Conservation (phyloP, 108 stramenopile species). For the Schizochytrium sp. region DNA sequence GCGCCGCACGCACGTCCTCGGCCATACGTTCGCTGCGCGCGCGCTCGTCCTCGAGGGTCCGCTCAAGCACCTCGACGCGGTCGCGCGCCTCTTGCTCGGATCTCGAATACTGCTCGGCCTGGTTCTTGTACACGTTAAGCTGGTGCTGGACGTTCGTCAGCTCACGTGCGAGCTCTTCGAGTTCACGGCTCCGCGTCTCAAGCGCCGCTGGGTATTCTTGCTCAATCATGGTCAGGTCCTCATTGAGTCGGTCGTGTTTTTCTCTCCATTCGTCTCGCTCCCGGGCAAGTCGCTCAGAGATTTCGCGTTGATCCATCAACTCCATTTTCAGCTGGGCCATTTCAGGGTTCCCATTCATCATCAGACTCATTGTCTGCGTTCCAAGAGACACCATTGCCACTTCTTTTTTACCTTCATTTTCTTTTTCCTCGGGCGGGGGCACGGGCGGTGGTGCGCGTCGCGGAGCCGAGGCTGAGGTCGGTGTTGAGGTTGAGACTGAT, state of each 20-base stretch:
- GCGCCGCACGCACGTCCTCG: background rate
- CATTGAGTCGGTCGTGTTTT: background rate
- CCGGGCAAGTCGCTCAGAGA: background rate
- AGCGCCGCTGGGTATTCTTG: background rate
- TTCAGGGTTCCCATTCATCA: background rate
- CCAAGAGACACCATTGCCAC: background rate
- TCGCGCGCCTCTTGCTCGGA: constrained; percentile 1
- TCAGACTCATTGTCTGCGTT: background rate
- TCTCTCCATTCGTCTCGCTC: background rate
- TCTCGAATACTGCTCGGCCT: background rate
- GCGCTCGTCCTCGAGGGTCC: background rate
- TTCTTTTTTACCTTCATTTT: background rate
- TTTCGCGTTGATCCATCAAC: background rate
- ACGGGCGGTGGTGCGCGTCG: background rate
- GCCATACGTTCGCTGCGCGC: background rate
- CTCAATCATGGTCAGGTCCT: background rate
- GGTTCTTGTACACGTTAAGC: background rate
- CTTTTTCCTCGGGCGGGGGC: background rate
- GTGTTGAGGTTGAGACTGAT: background rate
- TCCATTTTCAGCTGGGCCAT: background rate
- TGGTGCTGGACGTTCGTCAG: background rate
- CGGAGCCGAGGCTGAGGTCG: background rate
- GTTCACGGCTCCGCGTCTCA: background rate
- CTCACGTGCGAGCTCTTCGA: background rate
- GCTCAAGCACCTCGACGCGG: background rate